Evolutionary conservation across 2,329 filamentous ascomycete genomes (phyloP), one percentile per base, ranked within the genome.

Genomic region (Exophiala oligosperma): DNA sequence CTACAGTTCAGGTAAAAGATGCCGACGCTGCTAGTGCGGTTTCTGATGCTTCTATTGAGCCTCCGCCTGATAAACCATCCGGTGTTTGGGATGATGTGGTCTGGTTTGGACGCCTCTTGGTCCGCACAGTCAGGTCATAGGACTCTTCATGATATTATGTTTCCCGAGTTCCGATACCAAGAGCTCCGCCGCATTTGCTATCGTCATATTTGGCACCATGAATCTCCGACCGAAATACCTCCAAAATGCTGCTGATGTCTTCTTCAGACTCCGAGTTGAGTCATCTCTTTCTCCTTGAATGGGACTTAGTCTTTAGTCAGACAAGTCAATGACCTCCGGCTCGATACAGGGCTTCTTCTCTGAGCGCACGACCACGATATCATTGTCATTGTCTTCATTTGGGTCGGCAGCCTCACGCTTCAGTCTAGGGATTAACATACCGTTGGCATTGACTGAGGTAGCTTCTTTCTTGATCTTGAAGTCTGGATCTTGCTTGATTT

Each of bases 91-190:
- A 66, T 29, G 65, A 67, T 53, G 57, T 66, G 11, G 57, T 54
- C 23, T 67, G 65, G 65, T 64, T 67, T 49, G 63, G 63, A 5
- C 61, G 63, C 21, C 37, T 67, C 40, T n/a, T 67, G n/a, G 59
- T 49, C 11, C 63, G 63, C 37, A 60, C 61, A 7, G 59, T 63
- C 37, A 48, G 54, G 26, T 60, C 60, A 49, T 62, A 62, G 56
- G 32, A 17, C 32, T 9, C 32, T 9, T 5, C 32, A 35, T 35
- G 32, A 35, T 35, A 35, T 9, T 35, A 35, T 35, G 6, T 35
- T 8, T 2, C 11, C 9, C 4, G 32, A 35, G 11, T 35, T 9
- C 7, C 32, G 2, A 9, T 9, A 9, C 7, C 9, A 9, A 9
- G 43, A 12, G 17, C 8, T 23, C 9, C 4, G 43, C 21, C n/a